Evolutionary conservation across 2,329 filamentous ascomycete genomes (phyloP), one percentile per base, ranked within the genome.

Genomic region (Coniochaeta sp.): DNA sequence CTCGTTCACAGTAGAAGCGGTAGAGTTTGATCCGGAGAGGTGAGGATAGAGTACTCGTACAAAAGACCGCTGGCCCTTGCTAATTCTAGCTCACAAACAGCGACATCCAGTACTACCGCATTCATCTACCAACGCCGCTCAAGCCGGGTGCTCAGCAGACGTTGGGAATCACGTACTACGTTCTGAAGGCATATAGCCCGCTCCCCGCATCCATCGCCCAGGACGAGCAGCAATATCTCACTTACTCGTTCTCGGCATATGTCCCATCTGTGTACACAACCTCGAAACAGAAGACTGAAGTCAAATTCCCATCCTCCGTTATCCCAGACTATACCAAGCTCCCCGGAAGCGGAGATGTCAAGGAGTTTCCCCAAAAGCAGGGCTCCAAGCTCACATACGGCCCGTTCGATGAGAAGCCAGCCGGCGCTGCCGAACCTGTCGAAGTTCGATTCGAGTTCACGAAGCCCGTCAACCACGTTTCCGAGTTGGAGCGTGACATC

Each of bases 391-490:
- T 93, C 70, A 95, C 87, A 1, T 99, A 99, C 69, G 95, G 95
- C 6, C 90, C 93, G 3, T 99, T 96, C 75, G 84, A 85, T 64
- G 87, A 93, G 70, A 81, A 93, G 62, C 85, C 89, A n/a, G 90
- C 92, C 7, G 91, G 90, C 59, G 89, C 89, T 11, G 72, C 79
- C 55, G 84, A 90, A 69, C 86, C 88, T 19, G 86, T 91, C 62
- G 85, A 82, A 65, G 88, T 97, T 59, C 90, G 95, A 63, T 98
- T 96, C 76, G 93, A 99, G 74, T 97, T 95, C 77, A 97, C 90
- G 65, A 96, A 93, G 76, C 93, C 95, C 14, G 80, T 99, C 61
- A 89, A 87, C 50, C 90, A 95, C 70, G 85, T 91, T 58, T 86
- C 86, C 36, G 79, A 85, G 17, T 80, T 99, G 62, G 91, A 98